Percentiles rank a stretch among this genome's conserved stretches.
phyloP scores from a whole-genome alignment of 176 grass and related monocot species.

The Elymus sibiricus region DNA sequence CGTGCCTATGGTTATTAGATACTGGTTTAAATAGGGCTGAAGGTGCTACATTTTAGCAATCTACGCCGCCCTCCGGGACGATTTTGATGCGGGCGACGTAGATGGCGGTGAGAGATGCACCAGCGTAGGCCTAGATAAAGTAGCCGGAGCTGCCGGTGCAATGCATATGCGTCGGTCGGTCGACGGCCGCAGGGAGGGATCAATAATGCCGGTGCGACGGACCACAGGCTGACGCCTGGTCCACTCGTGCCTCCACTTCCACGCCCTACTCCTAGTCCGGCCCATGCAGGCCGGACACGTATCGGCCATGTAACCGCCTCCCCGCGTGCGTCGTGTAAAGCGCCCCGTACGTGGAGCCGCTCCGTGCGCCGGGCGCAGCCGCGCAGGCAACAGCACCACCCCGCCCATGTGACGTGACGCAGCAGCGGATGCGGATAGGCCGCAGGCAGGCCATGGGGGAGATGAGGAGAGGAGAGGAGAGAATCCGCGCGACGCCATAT shows the following conservation, averaged over 20 bases:
- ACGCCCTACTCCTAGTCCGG: no score
- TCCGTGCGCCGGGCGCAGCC: slow-evolving; percentile 3
- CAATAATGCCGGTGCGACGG: not conserved
- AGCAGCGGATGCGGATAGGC: not conserved
- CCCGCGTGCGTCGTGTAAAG: not conserved
- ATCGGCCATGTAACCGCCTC: not conserved
- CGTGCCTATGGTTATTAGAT: no score
- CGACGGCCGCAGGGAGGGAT: not conserved
- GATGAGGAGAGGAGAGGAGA: not conserved
- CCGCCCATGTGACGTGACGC: slow-evolving; percentile 35
- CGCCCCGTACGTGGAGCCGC: not conserved
- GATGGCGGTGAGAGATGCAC: not conserved
- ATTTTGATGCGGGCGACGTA: not conserved
- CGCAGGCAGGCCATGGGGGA: not conserved
- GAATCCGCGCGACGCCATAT: not conserved
- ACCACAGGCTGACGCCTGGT: not conserved
- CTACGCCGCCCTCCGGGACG: not conserved
- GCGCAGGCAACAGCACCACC: not conserved
- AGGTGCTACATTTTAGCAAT: not conserved
- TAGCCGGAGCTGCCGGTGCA: not conserved
- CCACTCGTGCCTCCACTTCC: not conserved
- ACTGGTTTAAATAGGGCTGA: not conserved
- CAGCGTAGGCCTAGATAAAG: not conserved
- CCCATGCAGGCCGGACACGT: slow-evolving; percentile 12
- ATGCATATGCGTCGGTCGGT: not conserved